These are phyloP conservation scores for Cenococcum geophilum DNA, from an alignment of 495 filamentous ascomycete species.

Conservation along the genomic window DNA sequence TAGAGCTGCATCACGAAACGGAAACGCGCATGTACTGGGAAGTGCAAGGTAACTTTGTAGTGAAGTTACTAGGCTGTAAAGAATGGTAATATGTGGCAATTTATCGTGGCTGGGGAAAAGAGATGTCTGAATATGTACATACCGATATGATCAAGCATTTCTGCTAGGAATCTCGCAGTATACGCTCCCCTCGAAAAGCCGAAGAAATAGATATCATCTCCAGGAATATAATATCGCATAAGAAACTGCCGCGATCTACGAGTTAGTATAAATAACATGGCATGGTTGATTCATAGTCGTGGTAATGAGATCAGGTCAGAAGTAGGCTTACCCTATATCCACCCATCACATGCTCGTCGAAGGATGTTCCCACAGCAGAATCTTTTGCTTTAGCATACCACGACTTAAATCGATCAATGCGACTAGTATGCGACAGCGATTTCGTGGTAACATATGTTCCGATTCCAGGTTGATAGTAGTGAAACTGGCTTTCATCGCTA, in stretches of 20 bases:
- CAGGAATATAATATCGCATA: constrained; percentile 76
- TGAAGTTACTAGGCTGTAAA: no score
- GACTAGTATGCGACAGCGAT: constrained; percentile 59
- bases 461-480: constrained; percentile 76
- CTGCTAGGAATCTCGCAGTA: constrained; percentile 76
- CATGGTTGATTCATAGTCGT: not conserved
- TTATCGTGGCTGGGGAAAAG: not conserved
- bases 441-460: constrained; percentile 72
- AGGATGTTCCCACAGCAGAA: constrained; percentile 74
- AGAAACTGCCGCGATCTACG: constrained; percentile 47
- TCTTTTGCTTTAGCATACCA: constrained; percentile 82
- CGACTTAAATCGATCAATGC: constrained; percentile 58
- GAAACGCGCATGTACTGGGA: no score
- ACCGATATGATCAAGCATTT: constrained; percentile 82
- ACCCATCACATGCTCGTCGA: constrained; percentile 76
- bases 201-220: constrained; percentile 76
- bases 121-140: constrained; percentile 44
- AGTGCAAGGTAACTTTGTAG: no score
- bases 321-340: constrained; percentile 54
- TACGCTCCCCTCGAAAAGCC: constrained; percentile 86
- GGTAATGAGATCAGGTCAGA: not conserved
- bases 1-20: no score
- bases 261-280: not conserved
- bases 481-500: constrained; percentile 49
- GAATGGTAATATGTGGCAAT: no score